These are phyloP conservation scores for Sclerotinia sclerotiorum DNA, from an alignment of 2,329 filamentous ascomycete species.

Conservation along the genomic window DNA sequence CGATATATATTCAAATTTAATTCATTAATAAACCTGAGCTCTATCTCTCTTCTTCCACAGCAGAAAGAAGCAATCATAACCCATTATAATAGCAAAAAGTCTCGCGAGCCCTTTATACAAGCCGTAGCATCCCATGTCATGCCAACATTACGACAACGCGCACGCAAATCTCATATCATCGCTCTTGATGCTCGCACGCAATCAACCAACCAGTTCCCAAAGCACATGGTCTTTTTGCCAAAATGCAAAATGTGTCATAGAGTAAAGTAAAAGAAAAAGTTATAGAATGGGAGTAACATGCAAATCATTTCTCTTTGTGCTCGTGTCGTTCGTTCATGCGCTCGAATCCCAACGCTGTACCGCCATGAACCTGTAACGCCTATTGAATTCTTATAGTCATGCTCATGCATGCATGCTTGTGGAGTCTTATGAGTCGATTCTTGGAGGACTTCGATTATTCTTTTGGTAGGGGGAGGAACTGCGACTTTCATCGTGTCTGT, in stretches of 20 bases:
- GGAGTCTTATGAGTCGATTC: constrained; percentile 28
- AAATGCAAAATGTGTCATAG: not conserved
- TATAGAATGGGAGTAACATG: constrained; percentile 2
- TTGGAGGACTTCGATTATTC: constrained; percentile 27
- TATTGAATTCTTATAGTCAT: not conserved
- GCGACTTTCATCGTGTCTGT: constrained; percentile 27
- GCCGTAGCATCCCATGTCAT: not conserved
- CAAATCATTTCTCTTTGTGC: constrained; percentile 16
- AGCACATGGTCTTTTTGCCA: not conserved
- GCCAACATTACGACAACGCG: not conserved
- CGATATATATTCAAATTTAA: not conserved
- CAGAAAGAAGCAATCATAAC: not conserved
- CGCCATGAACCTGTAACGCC: constrained; percentile 8
- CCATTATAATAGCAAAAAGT: constrained; percentile 1
- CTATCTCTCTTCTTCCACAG: not conserved
- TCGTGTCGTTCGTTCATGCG: not conserved
- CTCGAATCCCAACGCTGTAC: not conserved
- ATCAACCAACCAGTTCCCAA: not conserved
- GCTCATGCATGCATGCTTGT: not conserved
- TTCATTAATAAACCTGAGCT: not conserved
- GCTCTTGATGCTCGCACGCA: not conserved
- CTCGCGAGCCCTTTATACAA: not conserved
- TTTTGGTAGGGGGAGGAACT: constrained; percentile 26
- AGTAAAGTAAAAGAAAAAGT: not conserved
- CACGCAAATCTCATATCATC: not conserved